Conservation (phyloP, 192 early-diverging fungal genomes). For the Lobosporangium transversale region DNA sequence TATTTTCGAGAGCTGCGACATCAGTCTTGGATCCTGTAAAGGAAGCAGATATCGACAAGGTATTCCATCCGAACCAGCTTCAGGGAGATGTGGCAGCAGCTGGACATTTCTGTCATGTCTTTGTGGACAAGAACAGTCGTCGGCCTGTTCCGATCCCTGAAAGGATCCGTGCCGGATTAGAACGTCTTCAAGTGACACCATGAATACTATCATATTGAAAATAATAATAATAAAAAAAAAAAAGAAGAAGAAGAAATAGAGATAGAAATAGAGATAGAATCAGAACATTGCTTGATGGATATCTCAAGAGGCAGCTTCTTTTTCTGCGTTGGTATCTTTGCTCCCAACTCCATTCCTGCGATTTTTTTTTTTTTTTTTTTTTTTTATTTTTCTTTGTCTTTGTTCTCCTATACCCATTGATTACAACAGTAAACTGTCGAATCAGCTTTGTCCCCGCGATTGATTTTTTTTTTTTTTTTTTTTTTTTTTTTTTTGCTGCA, state of each 20-base stretch:
- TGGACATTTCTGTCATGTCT: constrained; percentile 62
- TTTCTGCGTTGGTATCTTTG: no score
- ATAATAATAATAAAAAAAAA: not conserved
- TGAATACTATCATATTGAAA: not conserved
- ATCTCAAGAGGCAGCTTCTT: no score
- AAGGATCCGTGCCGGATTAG: constrained; percentile 30
- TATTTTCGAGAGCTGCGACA: constrained; percentile 23
- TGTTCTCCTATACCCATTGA: no score
- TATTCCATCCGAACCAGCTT: constrained; percentile 15
- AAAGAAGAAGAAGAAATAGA: not conserved
- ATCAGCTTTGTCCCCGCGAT: no score
- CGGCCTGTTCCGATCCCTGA: constrained; percentile 49
- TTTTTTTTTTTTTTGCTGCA: no score
- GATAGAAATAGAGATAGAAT: no score
- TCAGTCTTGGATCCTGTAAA: constrained; percentile 7
- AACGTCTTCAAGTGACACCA: constrained; percentile 18
- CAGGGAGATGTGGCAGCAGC: constrained; percentile 48
- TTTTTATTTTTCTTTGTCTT: no score
- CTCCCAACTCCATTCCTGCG: no score
- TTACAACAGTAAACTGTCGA: no score
- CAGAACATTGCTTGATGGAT: no score
- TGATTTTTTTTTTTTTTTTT: no score
- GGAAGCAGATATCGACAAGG: not conserved
- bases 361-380: no score
- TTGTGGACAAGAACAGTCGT: constrained; percentile 55